Evolutionary conservation across 2,329 filamentous ascomycete species (phyloP).

Genomic region (Ophiostoma sp.): DNA sequence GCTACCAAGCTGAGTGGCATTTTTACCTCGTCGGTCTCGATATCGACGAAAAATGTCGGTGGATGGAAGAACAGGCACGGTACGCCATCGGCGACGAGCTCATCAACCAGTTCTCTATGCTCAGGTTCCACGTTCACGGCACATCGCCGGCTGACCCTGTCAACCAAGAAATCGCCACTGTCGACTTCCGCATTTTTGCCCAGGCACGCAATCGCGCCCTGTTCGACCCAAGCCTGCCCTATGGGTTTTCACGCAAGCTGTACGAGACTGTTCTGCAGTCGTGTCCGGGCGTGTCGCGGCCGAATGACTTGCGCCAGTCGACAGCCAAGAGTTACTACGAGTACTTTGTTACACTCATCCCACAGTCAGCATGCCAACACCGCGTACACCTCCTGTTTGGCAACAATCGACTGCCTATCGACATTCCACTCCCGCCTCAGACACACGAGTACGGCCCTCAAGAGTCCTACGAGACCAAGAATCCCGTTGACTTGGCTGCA

Average conservation of each 20-base stretch:
- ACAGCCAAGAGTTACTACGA: neutral
- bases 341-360: neutral
- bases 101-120: neutral
- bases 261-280: conserved; percentile 26
- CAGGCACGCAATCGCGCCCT: neutral
- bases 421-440: neutral
- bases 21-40: neutral
- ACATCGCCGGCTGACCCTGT: neutral
- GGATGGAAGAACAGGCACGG: neutral
- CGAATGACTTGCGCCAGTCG: conserved; percentile 22
- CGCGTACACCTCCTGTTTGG: neutral
- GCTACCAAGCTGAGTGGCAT: neutral
- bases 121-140: neutral
- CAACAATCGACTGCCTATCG: neutral
- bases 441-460: neutral
- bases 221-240: conserved; percentile 23
- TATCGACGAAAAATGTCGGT: neutral
- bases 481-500: neutral
- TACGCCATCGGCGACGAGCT: neutral
- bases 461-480: neutral
- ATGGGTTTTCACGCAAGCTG: conserved; percentile 24
- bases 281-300: conserved; percentile 24
- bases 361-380: neutral
- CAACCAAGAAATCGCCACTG: neutral
- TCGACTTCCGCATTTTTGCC: neutral